phyloP scores from a whole-genome alignment of 2,329 filamentous ascomycete species.

The Pezicula radicicola region DNA sequence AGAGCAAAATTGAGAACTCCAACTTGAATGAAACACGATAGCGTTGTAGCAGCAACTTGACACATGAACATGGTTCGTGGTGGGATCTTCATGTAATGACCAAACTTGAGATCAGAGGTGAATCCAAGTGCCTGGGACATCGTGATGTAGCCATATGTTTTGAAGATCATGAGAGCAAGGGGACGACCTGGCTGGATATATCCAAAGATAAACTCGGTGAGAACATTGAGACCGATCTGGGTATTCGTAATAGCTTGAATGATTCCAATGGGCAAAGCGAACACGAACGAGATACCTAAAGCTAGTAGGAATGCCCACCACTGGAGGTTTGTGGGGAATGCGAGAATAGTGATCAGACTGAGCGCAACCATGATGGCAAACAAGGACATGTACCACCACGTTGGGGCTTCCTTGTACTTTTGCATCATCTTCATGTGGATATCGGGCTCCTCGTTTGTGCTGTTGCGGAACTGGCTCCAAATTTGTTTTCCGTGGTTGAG shows the following conservation, averaged over 20 bases:
- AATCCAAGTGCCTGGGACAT: conserved; percentile 53
- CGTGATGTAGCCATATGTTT: conserved; percentile 68
- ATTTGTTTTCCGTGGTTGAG: conserved; percentile 66
- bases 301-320: conserved; percentile 67
- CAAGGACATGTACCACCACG: conserved; percentile 54
- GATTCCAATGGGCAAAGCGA: conserved; percentile 65
- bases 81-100: conserved; percentile 54
- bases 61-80: conserved; percentile 64
- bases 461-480: conserved; percentile 35
- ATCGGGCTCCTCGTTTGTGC: conserved; percentile 37
- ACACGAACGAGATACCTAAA: conserved; percentile 60
- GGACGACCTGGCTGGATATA: conserved; percentile 71
- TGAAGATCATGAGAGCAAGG: conserved; percentile 76
- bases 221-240: conserved; percentile 68
- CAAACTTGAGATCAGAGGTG: conserved; percentile 48
- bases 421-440: conserved; percentile 53
- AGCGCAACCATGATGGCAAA: conserved; percentile 41
- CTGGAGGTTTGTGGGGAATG: conserved; percentile 58
- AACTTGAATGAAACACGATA: conserved; percentile 66
- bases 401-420: conserved; percentile 51
- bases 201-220: conserved; percentile 71
- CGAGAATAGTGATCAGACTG: conserved; percentile 41
- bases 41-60: conserved; percentile 63
- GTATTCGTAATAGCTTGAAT: conserved; percentile 69
- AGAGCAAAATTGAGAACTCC: conserved; percentile 61